Base-by-base conservation (phyloP, 768 basidiomycete genomes). In the Serendipita indica region DNA sequence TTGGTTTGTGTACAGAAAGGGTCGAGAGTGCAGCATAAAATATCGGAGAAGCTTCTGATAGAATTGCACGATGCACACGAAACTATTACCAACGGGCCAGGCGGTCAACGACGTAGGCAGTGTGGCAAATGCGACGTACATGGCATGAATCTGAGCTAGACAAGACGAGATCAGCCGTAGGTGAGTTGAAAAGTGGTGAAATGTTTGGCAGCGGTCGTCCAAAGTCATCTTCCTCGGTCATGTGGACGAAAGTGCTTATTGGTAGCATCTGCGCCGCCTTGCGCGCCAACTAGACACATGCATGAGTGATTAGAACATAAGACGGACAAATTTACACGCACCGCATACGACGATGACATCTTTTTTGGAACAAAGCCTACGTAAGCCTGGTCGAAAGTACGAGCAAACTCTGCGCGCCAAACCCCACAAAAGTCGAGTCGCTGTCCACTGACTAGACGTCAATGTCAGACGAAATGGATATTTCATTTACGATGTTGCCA, bases 371-470 rank as follows among this genome's bases (percentile, higher is more conserved):
- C 7, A 54, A 10, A 30, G 49, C 49, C 30, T 27, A 30, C 49
- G 49, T 54, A 54, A 54, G 49, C 49, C 20, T 54, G 49, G 49
- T 25, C n/a, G 49, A n/a, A 54, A 54, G 49, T n/a, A 54, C 20
- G 49, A 22, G 20, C 32, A 30, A 16, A 28, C 30, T 10, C 20
- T n/a, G 49, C 7, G 20, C 32, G 49, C 49, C 49, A 28, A 54
- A n/a, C 7, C 16, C 13, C 49, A 16, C 49, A n/a, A 54, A 18
- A 22, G 16, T n/a, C 30, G 10, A 54, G 49, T n/a, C n/a, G n/a
- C n/a, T n/a, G n/a, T n/a, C n/a, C n/a, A n/a, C n/a, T 37, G 35
- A n/a, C 35, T 37, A 37, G 35, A n/a, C 35, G n/a, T 37, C 35
- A n/a, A 37, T 10, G 35, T 37, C n/a, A 10, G 10, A 10, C 10